Percentiles rank a stretch among this genome's conserved stretches.
These are phyloP conservation scores for Tuber aestivum DNA, from an alignment of 495 filamentous ascomycete species.

Conservation along the genomic window DNA sequence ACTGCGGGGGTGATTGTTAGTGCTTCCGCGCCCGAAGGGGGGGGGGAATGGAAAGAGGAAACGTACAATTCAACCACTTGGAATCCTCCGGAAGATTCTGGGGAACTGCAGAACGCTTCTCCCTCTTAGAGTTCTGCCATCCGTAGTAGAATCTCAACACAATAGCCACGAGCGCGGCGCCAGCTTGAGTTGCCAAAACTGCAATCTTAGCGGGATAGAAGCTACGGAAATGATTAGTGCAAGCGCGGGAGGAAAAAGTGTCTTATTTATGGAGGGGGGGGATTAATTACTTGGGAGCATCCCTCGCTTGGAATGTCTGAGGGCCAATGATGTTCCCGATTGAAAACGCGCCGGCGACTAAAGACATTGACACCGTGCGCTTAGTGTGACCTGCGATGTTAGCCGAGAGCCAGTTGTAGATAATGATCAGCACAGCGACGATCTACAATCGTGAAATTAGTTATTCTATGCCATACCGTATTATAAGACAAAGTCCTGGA, in stretches of 20 bases:
- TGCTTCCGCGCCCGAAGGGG: no score
- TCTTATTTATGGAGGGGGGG: not conserved
- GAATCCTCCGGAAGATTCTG: conserved; percentile 18
- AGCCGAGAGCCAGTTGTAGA: conserved; percentile 50
- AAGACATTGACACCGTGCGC: conserved; percentile 41
- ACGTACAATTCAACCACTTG: conserved; percentile 30
- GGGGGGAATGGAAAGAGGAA: no score
- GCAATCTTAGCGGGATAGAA: conserved; percentile 57
- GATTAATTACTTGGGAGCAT: conserved; percentile 52
- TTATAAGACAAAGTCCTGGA: conserved; percentile 42
- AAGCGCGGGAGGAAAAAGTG: not conserved
- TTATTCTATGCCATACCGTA: conserved; percentile 42
- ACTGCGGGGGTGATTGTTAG: conserved; percentile 41
- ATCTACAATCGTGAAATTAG: conserved; percentile 45
- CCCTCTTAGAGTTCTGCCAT: conserved; percentile 47
- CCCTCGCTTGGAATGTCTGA: conserved; percentile 56
- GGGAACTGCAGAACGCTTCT: conserved; percentile 30
- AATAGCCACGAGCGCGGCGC: conserved; percentile 45
- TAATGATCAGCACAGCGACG: conserved; percentile 49
- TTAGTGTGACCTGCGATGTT: conserved; percentile 73
- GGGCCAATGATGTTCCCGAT: conserved; percentile 64
- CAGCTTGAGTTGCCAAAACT: conserved; percentile 51
- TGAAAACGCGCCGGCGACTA: conserved; percentile 56
- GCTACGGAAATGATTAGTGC: conserved; percentile 3
- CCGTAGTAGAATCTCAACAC: conserved; percentile 48